A percentile compares a stretch with the other conserved stretches of the same genome.
Evolutionary conservation across 2,329 filamentous ascomycete genomes (phyloP).

Genomic region (Atkinsonella texensis): DNA sequence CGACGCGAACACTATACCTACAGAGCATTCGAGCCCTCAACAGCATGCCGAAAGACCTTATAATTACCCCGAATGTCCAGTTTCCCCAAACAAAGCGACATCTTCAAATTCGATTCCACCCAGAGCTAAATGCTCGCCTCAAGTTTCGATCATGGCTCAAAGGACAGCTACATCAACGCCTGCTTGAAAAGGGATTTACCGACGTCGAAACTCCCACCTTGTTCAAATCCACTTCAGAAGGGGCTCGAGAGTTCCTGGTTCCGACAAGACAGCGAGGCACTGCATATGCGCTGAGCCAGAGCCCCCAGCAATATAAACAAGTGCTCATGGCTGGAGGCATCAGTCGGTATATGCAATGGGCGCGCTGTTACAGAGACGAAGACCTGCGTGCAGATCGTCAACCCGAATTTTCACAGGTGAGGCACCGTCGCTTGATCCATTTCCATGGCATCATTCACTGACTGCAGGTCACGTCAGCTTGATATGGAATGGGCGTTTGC

Average conservation of each 20-base stretch:
- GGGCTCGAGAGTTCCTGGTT: conserved; percentile 87
- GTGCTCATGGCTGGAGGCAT: conserved; percentile 89
- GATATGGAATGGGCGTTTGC: conserved; percentile 93
- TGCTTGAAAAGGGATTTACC: conserved; percentile 48
- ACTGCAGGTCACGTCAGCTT: conserved; percentile 36
- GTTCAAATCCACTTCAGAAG: conserved; percentile 96
- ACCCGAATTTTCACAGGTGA: conserved; percentile 86
- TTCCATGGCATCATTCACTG: neutral
- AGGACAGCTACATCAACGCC: conserved; percentile 37
- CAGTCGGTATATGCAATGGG: conserved; percentile 78
- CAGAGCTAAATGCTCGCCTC: conserved; percentile 54
- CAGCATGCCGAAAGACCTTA: conserved; percentile 46
- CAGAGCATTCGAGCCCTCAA: conserved; percentile 36
- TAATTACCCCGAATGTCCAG: conserved; percentile 60
- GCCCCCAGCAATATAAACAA: conserved; percentile 97
- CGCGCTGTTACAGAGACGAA: conserved; percentile 89
- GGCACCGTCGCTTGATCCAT: neutral
- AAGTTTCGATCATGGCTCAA: conserved; percentile 53
- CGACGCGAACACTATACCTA: conserved; percentile 48
- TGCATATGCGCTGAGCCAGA: conserved; percentile 88
- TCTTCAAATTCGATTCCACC: conserved; percentile 70
- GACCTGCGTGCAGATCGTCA: conserved; percentile 86
- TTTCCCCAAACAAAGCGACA: conserved; percentile 69
- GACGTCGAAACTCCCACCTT: conserved; percentile 88
- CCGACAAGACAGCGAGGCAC: conserved; percentile 65